Evolutionary conservation across 176 grass and related monocot genomes (phyloP).

Genomic region (Aegilops speltoides): DNA sequence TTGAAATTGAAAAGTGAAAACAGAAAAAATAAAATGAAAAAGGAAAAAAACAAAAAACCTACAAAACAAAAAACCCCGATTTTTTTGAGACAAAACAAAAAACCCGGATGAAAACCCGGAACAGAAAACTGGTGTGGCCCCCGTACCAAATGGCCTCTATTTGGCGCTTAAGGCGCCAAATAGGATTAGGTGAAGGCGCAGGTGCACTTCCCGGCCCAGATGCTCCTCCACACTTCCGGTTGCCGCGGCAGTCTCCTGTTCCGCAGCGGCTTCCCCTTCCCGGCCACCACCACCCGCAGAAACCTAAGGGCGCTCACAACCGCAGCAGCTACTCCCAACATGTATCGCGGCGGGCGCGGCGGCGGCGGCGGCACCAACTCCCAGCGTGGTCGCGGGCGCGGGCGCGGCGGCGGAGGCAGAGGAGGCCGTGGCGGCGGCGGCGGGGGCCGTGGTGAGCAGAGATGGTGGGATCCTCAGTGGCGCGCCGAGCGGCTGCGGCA

Average conservation of each 20-base stretch:
- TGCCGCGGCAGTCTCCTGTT: slow-evolving; percentile 21
- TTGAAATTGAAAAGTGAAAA: too few relatives aligned
- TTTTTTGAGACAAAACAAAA: too few relatives aligned
- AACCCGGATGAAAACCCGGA: too few relatives aligned
- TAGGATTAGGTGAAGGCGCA: too few relatives aligned
- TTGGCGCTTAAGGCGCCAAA: too few relatives aligned
- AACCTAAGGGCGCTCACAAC: slow-evolving; percentile 18
- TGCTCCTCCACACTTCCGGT: slow-evolving; percentile 30
- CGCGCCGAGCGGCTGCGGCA: slow-evolving; percentile 85
- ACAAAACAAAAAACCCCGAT: too few relatives aligned
- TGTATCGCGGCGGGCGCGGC: slow-evolving; percentile 74
- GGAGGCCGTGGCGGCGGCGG: slow-evolving; percentile 43
- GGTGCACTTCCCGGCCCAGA: background rate
- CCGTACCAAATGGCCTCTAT: too few relatives aligned
- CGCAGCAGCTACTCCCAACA: slow-evolving; percentile 25
- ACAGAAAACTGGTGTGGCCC: too few relatives aligned
- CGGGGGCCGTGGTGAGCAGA: slow-evolving; percentile 65
- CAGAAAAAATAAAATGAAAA: too few relatives aligned
- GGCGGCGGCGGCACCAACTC: slow-evolving; percentile 54
- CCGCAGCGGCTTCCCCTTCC: background rate
- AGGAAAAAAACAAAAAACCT: too few relatives aligned
- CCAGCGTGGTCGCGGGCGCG: slow-evolving; percentile 46
- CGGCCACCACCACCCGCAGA: background rate
- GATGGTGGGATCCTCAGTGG: slow-evolving; percentile 94
- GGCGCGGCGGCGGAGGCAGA: slow-evolving; percentile 34